Evolutionary conservation across 192 early-diverging fungal species (phyloP).

Genomic region (Linnemannia zychae): DNA sequence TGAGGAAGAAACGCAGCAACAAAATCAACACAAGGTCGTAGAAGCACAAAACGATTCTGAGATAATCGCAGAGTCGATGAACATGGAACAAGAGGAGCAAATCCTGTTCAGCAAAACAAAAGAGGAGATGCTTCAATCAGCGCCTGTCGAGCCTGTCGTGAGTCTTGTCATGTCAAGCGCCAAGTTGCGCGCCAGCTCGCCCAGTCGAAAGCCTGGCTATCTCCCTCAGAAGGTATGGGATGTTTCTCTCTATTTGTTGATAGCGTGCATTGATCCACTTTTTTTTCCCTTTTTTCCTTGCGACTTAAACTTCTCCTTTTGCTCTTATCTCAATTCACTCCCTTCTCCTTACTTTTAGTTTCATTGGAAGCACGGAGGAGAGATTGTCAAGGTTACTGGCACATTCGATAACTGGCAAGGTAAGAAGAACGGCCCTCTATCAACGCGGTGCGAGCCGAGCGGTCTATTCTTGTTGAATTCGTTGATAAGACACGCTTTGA

Average conservation of each 20-base stretch:
- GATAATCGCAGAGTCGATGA: background rate
- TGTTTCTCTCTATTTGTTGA: too few relatives aligned
- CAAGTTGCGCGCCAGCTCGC: background rate
- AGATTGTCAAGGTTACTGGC: slow-evolving; percentile 56
- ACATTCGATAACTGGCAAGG: slow-evolving; percentile 58
- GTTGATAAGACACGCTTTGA: background rate
- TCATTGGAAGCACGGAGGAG: slow-evolving; percentile 55
- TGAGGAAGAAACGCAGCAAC: background rate
- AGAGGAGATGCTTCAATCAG: slow-evolving; percentile 36
- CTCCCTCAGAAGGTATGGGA: slow-evolving; percentile 18
- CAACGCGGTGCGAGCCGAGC: too few relatives aligned
- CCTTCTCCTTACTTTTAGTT: slow-evolving; percentile 29
- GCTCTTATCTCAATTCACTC: background rate
- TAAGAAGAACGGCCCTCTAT: background rate
- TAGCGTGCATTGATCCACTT: too few relatives aligned
- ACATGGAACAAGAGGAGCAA: background rate
- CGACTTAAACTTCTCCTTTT: background rate
- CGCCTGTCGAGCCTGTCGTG: slow-evolving; percentile 11
- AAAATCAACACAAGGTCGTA: background rate
- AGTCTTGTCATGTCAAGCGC: background rate
- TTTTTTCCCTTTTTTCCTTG: slow-evolving; percentile 2
- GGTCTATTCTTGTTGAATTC: too few relatives aligned
- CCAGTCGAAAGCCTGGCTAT: background rate
- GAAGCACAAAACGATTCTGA: background rate
- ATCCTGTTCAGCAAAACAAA: slow-evolving; percentile 16